phyloP scores from a whole-genome alignment of 257 asterid species.

The Solanum pinnatisectum region DNA sequence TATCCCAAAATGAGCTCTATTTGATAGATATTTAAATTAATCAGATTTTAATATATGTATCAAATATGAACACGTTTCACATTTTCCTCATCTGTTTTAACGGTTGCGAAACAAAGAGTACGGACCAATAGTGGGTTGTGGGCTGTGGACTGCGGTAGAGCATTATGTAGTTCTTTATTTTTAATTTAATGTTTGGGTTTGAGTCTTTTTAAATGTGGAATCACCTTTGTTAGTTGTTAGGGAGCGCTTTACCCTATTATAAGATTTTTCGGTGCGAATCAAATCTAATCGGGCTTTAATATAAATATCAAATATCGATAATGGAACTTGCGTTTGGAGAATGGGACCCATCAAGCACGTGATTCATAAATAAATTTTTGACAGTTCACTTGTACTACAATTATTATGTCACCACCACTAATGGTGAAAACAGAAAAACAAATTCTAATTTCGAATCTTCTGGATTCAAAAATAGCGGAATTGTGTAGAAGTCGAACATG shows the following conservation, averaged over 20 bases:
- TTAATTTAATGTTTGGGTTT: too few species aligned
- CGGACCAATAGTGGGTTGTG: too few species aligned
- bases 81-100: background rate
- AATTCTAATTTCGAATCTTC: background rate
- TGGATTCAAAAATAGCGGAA: background rate
- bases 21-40: too few species aligned
- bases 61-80: background rate
- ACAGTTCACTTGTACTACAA: background rate
- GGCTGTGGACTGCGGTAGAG: rapidly evolving
- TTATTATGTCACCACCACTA: background rate
- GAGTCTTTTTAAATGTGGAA: rapidly evolving
- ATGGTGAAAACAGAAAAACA: background rate
- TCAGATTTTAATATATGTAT: too few species aligned
- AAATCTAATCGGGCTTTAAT: too few species aligned
- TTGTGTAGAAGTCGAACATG: background rate
- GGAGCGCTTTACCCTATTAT: too few species aligned
- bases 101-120: too few species aligned
- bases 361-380: background rate
- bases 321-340: too few species aligned
- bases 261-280: too few species aligned
- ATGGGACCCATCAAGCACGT: background rate
- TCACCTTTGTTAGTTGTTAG: rapidly evolving
- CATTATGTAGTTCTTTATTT: too few species aligned
- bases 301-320: too few species aligned
- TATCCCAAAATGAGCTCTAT: too few species aligned